A percentile compares a stretch with the other conserved stretches of the same genome.
phyloP scores from a whole-genome alignment of 345 rosid species.

The Eucalyptus decipiens region DNA sequence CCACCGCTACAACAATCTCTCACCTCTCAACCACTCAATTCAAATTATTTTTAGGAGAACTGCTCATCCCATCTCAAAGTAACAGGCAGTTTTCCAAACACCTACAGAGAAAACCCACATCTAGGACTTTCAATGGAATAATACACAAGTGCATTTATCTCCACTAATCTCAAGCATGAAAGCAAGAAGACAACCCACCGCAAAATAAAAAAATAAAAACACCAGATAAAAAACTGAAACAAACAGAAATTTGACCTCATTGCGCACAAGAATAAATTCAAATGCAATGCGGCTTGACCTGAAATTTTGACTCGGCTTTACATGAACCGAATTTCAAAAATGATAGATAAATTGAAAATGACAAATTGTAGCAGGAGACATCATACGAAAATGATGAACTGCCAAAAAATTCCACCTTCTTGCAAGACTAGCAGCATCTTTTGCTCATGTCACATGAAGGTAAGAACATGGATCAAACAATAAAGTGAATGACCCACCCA shows the following conservation, averaged over 20 bases:
- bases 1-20: background rate
- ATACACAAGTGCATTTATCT: background rate
- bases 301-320: background rate
- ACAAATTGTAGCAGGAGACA: background rate
- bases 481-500: background rate
- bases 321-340: background rate
- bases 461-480: background rate
- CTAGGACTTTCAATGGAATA: background rate
- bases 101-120: background rate
- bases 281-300: background rate
- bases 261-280: background rate
- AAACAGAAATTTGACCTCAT: background rate
- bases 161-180: background rate
- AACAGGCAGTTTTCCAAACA: background rate
- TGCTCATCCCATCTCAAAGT: background rate
- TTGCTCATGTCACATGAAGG: background rate
- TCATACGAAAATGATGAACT: background rate
- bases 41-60: background rate
- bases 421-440: background rate
- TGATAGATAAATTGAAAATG: background rate
- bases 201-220: background rate
- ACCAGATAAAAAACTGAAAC: background rate
- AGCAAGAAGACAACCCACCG: background rate
- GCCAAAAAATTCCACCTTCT: background rate
- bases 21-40: background rate